Percentiles rank a stretch among this genome's conserved stretches.
Conservation (phyloP, 345 rosid genomes). For the Camelina laxa region DNA sequence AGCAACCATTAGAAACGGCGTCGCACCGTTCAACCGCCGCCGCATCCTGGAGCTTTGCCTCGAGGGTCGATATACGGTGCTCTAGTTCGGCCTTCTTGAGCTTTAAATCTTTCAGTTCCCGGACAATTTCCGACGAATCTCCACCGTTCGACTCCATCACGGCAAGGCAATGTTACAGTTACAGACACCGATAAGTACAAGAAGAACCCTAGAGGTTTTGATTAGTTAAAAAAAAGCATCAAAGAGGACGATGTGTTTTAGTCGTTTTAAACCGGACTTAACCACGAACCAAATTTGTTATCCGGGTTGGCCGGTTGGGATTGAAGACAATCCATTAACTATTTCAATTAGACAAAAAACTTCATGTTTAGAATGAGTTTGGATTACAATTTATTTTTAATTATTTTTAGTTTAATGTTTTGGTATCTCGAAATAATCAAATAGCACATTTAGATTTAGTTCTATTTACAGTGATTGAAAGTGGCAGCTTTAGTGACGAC, state of each 20-base stretch:
- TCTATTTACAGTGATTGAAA: too few relatives aligned
- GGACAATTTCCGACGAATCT: slow-evolving; percentile 39
- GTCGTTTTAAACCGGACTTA: slow-evolving; percentile 5
- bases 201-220: slow-evolving; percentile 29
- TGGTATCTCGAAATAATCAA: too few relatives aligned
- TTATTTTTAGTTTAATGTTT: too few relatives aligned
- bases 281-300: not conserved
- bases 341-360: too few relatives aligned
- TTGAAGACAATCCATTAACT: not conserved
- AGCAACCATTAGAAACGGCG: slow-evolving; percentile 44
- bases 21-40: slow-evolving; percentile 28
- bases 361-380: too few relatives aligned
- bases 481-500: too few relatives aligned
- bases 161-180: not conserved
- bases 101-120: slow-evolving; percentile 59
- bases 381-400: too few relatives aligned
- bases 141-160: slow-evolving; percentile 51
- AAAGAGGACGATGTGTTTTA: not conserved
- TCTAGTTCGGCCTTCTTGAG: slow-evolving; percentile 61
- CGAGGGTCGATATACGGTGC: slow-evolving; percentile 63
- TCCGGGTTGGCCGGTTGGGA: not conserved
- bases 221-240: not conserved
- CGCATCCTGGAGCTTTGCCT: slow-evolving; percentile 61
- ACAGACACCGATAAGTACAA: not conserved
- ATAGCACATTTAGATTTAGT: too few relatives aligned